These are phyloP conservation scores for Clathrospora elynae DNA, from an alignment of 2,329 filamentous ascomycete genomes.

Conservation along the genomic window DNA sequence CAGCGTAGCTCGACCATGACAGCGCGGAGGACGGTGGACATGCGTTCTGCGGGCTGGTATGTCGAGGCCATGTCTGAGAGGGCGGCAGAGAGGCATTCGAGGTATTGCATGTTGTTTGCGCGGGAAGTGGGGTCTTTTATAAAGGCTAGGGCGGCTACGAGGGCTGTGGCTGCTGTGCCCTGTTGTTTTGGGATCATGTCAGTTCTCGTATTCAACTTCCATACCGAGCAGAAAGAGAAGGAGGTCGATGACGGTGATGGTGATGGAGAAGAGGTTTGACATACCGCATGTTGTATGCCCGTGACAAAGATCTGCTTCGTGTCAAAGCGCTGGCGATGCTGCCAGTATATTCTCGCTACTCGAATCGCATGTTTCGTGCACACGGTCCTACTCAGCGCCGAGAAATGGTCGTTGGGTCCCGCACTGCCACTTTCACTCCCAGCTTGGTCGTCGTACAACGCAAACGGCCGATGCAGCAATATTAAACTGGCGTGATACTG, in stretches of 20 bases:
- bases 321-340: slow-evolving; percentile 59
- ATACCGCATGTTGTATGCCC: slow-evolving; percentile 58
- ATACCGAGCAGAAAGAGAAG: too few relatives aligned
- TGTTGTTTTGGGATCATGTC: slow-evolving; percentile 16
- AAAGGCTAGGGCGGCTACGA: slow-evolving; percentile 56
- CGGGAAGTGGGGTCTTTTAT: slow-evolving; percentile 49
- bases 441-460: slow-evolving; percentile 54
- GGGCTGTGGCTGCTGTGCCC: slow-evolving; percentile 60
- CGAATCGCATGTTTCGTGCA: slow-evolving; percentile 62
- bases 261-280: slow-evolving; percentile 6
- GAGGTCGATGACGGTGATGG: too few relatives aligned
- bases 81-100: slow-evolving; percentile 59
- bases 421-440: slow-evolving; percentile 42
- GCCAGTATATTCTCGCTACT: slow-evolving; percentile 61
- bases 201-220: too few relatives aligned
- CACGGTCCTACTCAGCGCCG: slow-evolving; percentile 57
- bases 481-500: slow-evolving; percentile 62
- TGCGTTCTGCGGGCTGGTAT: slow-evolving; percentile 60
- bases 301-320: slow-evolving; percentile 58
- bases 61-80: slow-evolving; percentile 60
- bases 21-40: slow-evolving; percentile 59
- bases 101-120: slow-evolving; percentile 54
- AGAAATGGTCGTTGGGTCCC: slow-evolving; percentile 51
- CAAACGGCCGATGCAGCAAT: slow-evolving; percentile 60
- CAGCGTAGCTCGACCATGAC: slow-evolving; percentile 57